These are phyloP conservation scores for Areca catechu DNA, from an alignment of 176 grass and related monocot species.

Conservation along the genomic window DNA sequence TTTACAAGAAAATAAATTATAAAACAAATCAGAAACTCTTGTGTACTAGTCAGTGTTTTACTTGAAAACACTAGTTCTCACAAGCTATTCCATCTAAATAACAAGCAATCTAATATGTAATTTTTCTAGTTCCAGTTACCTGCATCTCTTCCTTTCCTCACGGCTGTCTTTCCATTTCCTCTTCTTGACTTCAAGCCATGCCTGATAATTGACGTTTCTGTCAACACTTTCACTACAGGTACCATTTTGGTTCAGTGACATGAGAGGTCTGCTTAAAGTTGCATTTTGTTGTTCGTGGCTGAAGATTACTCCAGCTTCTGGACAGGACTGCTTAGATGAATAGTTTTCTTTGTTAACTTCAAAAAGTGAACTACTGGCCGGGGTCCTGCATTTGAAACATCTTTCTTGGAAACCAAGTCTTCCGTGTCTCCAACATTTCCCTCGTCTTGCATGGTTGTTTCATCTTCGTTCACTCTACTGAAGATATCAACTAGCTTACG, in stretches of 20 bases:
- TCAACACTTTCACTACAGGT: slow-evolving; percentile 32
- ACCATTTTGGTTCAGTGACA: slow-evolving; percentile 30
- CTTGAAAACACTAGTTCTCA: no score
- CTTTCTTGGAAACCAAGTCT: slow-evolving; percentile 48
- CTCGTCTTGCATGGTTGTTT: slow-evolving; percentile 26
- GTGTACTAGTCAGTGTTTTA: no score
- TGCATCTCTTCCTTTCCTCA: slow-evolving; percentile 61
- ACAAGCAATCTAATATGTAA: no score
- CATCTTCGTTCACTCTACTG: slow-evolving; percentile 40
- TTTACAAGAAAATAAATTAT: no score
- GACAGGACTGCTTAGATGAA: slow-evolving; percentile 33
- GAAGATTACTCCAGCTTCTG: slow-evolving; percentile 19
- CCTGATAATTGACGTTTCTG: slow-evolving; percentile 67
- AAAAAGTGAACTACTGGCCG: slow-evolving; percentile 27
- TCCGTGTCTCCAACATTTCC: slow-evolving; percentile 54
- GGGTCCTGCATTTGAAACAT: slow-evolving; percentile 21
- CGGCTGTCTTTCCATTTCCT: slow-evolving; percentile 79
- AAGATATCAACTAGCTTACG: slow-evolving; percentile 89
- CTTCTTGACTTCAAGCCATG: slow-evolving; percentile 90
- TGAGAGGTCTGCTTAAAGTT: slow-evolving; percentile 7
- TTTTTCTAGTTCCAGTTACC: slow-evolving; percentile 22
- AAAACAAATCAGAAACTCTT: no score
- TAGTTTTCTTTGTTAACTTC: slow-evolving; percentile 52
- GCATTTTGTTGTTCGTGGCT: slow-evolving; percentile 23
- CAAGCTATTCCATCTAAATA: no score